Percentiles rank a stretch among this genome's conserved stretches.
phyloP scores from a whole-genome alignment of 139 green algal genomes.

The Closterium sp. region DNA sequence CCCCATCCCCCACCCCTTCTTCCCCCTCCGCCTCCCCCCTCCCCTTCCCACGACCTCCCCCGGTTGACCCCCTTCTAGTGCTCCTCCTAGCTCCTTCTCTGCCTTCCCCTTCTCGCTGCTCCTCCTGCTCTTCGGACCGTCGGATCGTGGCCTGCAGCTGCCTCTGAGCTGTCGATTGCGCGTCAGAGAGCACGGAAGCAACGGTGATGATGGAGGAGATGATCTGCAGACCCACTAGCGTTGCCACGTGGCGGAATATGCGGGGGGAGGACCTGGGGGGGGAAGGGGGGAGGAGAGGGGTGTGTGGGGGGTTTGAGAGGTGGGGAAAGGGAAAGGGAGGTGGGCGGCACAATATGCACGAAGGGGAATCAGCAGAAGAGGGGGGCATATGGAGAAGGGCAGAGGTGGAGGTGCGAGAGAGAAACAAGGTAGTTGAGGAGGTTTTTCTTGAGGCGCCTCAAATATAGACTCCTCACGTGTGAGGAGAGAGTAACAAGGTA shows the following conservation, averaged over 20 bases:
- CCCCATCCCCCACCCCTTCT: neutral
- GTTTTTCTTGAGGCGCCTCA: neutral
- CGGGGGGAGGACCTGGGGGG: constrained; percentile 23
- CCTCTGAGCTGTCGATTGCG: constrained; percentile 41
- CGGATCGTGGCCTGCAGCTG: constrained; percentile 46
- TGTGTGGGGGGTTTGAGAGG: too few species aligned
- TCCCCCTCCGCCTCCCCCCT: neutral
- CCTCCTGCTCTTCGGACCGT: neutral
- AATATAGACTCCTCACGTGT: too few species aligned
- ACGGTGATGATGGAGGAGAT: constrained; percentile 44
- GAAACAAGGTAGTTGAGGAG: neutral
- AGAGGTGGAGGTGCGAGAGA: neutral
- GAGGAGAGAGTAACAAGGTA: constrained; percentile 40
- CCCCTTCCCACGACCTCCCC: neutral
- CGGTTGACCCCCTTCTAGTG: neutral
- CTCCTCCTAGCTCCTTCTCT: neutral
- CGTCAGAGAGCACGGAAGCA: constrained; percentile 10
- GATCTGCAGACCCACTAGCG: constrained; percentile 35
- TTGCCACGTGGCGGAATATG: constrained; percentile 42
- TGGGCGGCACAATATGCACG: too few species aligned
- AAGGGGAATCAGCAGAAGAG: neutral
- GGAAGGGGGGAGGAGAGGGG: neutral
- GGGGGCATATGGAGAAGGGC: neutral
- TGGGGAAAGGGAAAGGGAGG: neutral
- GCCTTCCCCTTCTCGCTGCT: neutral